Percentiles rank a stretch among this genome's conserved stretches.
Evolutionary conservation across 2,329 filamentous ascomycete genomes (phyloP).

Genomic region (Fusarium ramigenum): DNA sequence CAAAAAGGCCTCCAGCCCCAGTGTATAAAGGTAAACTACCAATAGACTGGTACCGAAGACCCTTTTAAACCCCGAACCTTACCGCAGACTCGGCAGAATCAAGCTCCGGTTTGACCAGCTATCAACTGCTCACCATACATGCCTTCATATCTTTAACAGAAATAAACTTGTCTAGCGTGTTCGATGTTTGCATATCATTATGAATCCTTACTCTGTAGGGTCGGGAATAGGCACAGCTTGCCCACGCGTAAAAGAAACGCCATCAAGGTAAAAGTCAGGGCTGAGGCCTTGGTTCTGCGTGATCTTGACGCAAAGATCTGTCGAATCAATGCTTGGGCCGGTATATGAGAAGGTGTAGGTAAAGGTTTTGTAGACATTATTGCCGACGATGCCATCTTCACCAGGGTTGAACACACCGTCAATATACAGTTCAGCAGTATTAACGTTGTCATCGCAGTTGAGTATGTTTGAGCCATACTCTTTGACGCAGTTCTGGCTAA

Average conservation of each 20-base stretch:
- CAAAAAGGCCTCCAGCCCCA: too few species aligned
- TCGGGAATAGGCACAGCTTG: neutral
- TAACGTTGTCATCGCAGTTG: neutral
- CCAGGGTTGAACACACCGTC: neutral
- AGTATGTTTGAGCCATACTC: neutral
- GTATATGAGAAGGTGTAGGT: neutral
- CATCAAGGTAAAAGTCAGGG: neutral
- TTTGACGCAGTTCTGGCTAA: neutral
- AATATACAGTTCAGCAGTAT: neutral
- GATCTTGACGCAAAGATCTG: neutral
- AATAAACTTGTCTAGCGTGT: fast-evolving
- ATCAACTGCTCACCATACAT: fast-evolving
- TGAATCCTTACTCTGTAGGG: neutral
- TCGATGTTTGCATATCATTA: fast-evolving
- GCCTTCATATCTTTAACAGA: fast-evolving
- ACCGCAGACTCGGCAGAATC: too few species aligned
- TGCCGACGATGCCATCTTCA: fast-evolving
- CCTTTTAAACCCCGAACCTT: too few species aligned
- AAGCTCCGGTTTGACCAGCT: too few species aligned
- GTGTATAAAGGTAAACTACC: too few species aligned
- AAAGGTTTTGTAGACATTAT: fast-evolving
- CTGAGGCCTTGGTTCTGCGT: neutral
- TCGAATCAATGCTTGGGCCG: neutral
- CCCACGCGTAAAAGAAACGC: neutral
- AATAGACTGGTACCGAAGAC: too few species aligned